Evolutionary conservation across 257 asterid genomes (phyloP).

Genomic region (Euphrasia confusa): DNA sequence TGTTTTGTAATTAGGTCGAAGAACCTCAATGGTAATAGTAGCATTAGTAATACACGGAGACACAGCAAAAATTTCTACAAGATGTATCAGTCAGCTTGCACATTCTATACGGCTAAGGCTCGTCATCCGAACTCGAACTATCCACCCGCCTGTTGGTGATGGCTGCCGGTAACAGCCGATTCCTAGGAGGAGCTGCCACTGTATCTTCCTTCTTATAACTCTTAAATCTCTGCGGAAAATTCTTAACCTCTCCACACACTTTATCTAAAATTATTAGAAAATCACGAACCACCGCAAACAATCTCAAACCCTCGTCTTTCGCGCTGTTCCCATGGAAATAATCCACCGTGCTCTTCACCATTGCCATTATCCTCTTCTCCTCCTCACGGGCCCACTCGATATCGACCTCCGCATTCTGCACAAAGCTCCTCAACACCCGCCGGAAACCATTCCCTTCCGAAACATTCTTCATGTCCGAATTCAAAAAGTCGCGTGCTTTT

Average conservation of each 20-base stretch:
- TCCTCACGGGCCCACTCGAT: conserved; percentile 54
- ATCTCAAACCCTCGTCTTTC: conserved; percentile 77
- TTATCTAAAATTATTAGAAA: conserved; percentile 63
- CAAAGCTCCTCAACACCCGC: conserved; percentile 45
- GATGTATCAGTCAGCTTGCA: no score
- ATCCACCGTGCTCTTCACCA: conserved; percentile 74
- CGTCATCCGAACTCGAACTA: conserved; percentile 69
- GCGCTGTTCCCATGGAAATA: conserved; percentile 82
- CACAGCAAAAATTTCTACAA: no score
- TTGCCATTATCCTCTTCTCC: conserved; percentile 72
- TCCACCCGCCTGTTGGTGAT: conserved; percentile 58
- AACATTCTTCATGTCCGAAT: no score
- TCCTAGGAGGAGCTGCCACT: conserved; percentile 17
- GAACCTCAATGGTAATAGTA: no score
- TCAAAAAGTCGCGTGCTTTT: no score
- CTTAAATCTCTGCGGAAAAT: conserved; percentile 35
- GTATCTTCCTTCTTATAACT: conserved; percentile 33
- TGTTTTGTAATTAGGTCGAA: no score
- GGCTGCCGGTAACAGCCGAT: conserved; percentile 66
- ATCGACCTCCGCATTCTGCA: conserved; percentile 62
- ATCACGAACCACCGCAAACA: conserved; percentile 69
- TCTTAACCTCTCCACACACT: conserved; percentile 71
- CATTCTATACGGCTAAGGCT: conserved; percentile 24
- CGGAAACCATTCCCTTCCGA: conserved; percentile 38
- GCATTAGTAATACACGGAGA: no score